A percentile compares a stretch with the other conserved stretches of the same genome.
Evolutionary conservation across 148 eudicot genomes (phyloP).

Genomic region (Agrostemma githago): DNA sequence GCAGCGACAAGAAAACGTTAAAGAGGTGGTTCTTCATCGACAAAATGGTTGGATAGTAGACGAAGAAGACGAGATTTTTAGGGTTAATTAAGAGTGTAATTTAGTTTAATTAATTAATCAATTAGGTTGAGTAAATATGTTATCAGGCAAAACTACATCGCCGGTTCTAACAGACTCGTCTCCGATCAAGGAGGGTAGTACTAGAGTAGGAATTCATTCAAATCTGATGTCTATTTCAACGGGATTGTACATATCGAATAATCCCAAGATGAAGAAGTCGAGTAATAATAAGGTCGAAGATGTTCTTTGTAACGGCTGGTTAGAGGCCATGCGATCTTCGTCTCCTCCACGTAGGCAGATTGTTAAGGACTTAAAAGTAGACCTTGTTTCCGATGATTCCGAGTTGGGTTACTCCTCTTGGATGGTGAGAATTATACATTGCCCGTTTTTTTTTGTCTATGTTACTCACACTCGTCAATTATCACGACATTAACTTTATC

Average conservation of each 20-base stretch:
- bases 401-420: conserved; percentile 53
- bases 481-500: background rate
- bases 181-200: conserved; percentile 40
- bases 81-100: conserved; percentile 5
- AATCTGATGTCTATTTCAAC: conserved; percentile 41
- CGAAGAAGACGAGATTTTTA: background rate
- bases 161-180: conserved; percentile 68
- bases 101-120: conserved; percentile 17
- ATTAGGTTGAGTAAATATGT: conserved; percentile 51
- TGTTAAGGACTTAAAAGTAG: conserved; percentile 44
- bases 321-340: conserved; percentile 83
- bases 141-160: conserved; percentile 54
- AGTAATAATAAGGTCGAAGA: conserved; percentile 46
- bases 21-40: conserved; percentile 91
- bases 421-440: conserved; percentile 41
- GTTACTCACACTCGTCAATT: background rate
- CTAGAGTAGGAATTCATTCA: conserved; percentile 51
- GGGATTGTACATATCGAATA: conserved; percentile 31
- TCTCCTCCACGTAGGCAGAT: conserved; percentile 78
- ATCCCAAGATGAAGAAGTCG: conserved; percentile 49
- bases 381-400: conserved; percentile 45
- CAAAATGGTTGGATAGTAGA: conserved; percentile 66
- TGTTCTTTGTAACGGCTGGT: conserved; percentile 79
- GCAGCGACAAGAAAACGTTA: conserved; percentile 61
- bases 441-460: background rate